Evolutionary conservation across 805 yeast genomes (phyloP).

Genomic region (Lachancea fermentati): DNA sequence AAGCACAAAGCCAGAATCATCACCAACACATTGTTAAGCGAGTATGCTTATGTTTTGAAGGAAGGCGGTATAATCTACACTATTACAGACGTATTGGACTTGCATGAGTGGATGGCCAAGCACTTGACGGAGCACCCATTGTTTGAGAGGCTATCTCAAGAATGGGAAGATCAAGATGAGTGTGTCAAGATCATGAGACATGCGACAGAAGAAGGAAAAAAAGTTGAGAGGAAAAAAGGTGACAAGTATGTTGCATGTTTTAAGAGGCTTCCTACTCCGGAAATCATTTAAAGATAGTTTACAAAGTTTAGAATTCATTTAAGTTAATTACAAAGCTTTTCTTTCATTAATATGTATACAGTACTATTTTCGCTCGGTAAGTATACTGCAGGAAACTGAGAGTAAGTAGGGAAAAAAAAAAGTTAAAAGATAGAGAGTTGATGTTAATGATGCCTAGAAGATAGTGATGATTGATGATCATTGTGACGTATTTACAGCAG

Average conservation of each 20-base stretch:
- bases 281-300: conserved; percentile 14
- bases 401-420: no score
- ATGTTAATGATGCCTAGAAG: no score
- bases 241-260: conserved; percentile 85
- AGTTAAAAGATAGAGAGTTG: no score
- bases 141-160: conserved; percentile 70
- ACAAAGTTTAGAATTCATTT: no score
- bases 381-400: no score
- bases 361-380: neutral
- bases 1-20: conserved; percentile 96
- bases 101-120: conserved; percentile 93
- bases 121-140: conserved; percentile 89
- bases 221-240: conserved; percentile 88
- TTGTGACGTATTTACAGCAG: neutral
- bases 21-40: conserved; percentile 81
- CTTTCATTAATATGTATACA: neutral
- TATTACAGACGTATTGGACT: conserved; percentile 89
- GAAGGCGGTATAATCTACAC: conserved; percentile 90
- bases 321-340: no score
- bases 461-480: no score
- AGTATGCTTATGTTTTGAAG: conserved; percentile 83
- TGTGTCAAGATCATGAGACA: conserved; percentile 85
- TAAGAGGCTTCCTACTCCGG: conserved; percentile 62
- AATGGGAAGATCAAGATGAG: conserved; percentile 73
- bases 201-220: conserved; percentile 97